phyloP scores from a whole-genome alignment of 805 yeast species.

The Candida lessepsii region DNA sequence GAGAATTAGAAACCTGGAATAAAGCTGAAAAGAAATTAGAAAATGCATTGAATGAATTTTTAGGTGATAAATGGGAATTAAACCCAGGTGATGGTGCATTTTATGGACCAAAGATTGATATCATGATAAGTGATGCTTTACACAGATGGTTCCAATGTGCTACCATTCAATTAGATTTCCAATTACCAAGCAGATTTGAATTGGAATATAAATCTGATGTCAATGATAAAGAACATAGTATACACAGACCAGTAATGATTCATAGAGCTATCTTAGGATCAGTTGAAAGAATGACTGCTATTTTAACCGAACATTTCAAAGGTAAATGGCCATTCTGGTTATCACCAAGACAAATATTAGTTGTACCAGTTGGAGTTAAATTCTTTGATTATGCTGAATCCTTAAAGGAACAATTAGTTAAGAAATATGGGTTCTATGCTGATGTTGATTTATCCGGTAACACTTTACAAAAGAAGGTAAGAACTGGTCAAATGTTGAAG shows the following conservation, averaged over 20 bases:
- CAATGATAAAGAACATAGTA: slow-evolving; percentile 55
- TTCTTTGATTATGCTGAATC: slow-evolving; percentile 86
- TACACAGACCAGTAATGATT: slow-evolving; percentile 94
- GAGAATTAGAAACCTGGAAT: slow-evolving; percentile 93
- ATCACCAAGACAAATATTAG: slow-evolving; percentile 97
- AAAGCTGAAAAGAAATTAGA: slow-evolving; percentile 83
- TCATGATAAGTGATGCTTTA: slow-evolving; percentile 90
- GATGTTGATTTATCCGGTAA: slow-evolving; percentile 94
- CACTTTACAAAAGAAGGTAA: slow-evolving; percentile 96
- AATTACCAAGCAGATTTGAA: slow-evolving; percentile 91
- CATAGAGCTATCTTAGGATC: slow-evolving; percentile 99
- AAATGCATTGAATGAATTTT: slow-evolving; percentile 74
- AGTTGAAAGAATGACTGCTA: slow-evolving; percentile 98
- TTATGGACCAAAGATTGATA: slow-evolving; percentile 95
- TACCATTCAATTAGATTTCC: slow-evolving; percentile 98
- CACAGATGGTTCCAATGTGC: slow-evolving; percentile 99
- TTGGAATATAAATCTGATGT: slow-evolving; percentile 72
- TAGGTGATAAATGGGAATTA: slow-evolving; percentile 82
- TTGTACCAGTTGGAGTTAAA: slow-evolving; percentile 95
- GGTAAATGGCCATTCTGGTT: slow-evolving; percentile 99
- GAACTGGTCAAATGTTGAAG: slow-evolving; percentile 91
- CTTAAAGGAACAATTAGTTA: slow-evolving; percentile 62
- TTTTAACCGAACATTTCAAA: slow-evolving; percentile 94
- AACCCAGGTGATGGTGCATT: slow-evolving; percentile 98
- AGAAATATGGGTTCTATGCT: slow-evolving; percentile 78